Base-by-base conservation (phyloP, 305 asterid genomes). In the Fraxinus albicans region DNA sequence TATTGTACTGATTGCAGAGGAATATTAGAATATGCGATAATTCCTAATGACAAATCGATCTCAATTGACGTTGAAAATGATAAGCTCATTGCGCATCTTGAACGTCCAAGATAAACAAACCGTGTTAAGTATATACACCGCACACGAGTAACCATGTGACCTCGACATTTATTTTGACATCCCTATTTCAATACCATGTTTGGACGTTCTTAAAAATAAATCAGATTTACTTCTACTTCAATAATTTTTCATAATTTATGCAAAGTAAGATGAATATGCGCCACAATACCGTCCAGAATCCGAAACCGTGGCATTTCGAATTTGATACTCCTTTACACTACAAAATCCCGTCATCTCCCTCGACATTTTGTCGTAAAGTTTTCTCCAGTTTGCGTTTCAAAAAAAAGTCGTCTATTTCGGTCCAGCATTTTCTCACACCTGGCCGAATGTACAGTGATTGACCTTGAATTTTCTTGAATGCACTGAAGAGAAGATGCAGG, bases 401-500 rank as follows among this genome's bases (percentile, higher is more conserved):
- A 13, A 13, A 47, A 2, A 44, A 47, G 55, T 47, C n/a, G 5
- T 47, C 55, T 2, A 12, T 60, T 47, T 81, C 84, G 35, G 73
- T 80, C 80, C 70, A 23, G 86, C 90, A 87, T 84, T 87, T 87
- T 55, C 70, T 84, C 91, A 3, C 89, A 84, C 74, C 76, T 78
- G 79, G 60, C 76, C 84, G 40, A 50, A 3, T 27, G 33, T 12
- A 10, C 38, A 4, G 38, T 25, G 75, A 69, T 69, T 29, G 21
- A 72, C 13, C 76, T 35, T 55, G 23, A 70, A 1, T 76, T 47
- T 47, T 47, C 55, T 47, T 47, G 6, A 47, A 47, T 47, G 55
- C 55, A 47, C 3, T 80, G 85, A 86, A 29, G 55, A 76, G 44
- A 88, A 67, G 13, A 89, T 89, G 92, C 92, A 88, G 86, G 85